Evolutionary conservation across 345 rosid species (phyloP).

Genomic region (Eucalyptus regnans): DNA sequence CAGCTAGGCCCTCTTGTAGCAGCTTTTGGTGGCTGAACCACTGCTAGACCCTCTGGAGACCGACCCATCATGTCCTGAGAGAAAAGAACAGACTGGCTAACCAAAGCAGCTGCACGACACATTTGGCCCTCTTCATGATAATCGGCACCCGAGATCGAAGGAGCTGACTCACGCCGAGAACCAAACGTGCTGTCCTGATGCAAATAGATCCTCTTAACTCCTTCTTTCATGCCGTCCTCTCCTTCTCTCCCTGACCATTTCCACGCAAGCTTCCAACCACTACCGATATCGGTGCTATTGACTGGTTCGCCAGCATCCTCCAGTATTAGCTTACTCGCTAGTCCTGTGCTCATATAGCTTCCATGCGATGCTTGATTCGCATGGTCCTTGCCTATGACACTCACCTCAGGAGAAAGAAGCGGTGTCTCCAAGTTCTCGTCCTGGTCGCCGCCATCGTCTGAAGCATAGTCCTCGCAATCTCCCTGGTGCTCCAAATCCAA

Average conservation of each 20-base stretch:
- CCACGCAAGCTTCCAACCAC: slow-evolving; percentile 28
- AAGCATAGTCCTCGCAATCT: slow-evolving; percentile 1
- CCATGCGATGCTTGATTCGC: background rate
- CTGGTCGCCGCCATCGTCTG: background rate
- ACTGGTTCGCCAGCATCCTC: slow-evolving; percentile 1
- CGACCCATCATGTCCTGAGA: background rate
- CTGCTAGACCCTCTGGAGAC: background rate
- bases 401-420: background rate
- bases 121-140: background rate
- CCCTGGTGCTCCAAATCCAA: slow-evolving; percentile 11
- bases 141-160: background rate
- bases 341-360: background rate
- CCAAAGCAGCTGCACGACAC: slow-evolving; percentile 20
- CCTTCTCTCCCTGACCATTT: slow-evolving; percentile 8
- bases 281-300: slow-evolving; percentile 10
- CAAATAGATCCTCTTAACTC: slow-evolving; percentile 15
- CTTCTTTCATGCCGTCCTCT: slow-evolving; percentile 8
- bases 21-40: background rate
- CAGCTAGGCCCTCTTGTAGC: background rate
- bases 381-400: background rate
- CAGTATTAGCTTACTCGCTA: background rate
- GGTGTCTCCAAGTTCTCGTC: slow-evolving; percentile 13
- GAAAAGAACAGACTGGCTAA: slow-evolving; percentile 10
- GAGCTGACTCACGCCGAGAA: slow-evolving; percentile 2
- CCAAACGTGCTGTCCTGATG: slow-evolving; percentile 1